These are phyloP conservation scores for Boletus rufocinnamomeus DNA, from an alignment of 768 basidiomycete genomes.

Conservation along the genomic window DNA sequence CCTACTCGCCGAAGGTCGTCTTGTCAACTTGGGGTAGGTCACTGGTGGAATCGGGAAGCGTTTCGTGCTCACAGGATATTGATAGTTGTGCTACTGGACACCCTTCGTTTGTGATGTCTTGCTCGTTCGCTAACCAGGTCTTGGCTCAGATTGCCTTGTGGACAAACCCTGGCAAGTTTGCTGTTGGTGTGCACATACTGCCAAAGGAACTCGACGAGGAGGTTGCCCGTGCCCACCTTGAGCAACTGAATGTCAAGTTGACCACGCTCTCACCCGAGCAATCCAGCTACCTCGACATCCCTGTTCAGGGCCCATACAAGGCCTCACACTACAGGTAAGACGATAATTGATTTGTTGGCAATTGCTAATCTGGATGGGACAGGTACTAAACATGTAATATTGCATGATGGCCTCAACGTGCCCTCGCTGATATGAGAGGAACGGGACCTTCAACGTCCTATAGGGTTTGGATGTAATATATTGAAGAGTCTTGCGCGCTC, in stretches of 20 bases:
- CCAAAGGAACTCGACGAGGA: constrained; percentile 99
- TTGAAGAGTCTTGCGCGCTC: constrained; percentile 51
- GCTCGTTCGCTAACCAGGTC: constrained; percentile 98
- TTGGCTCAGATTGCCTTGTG: constrained; percentile 98
- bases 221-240: constrained; percentile 95
- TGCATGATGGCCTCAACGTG: constrained; percentile 75
- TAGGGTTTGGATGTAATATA: constrained; percentile 45
- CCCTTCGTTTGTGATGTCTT: constrained; percentile 99
- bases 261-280: constrained; percentile 73
- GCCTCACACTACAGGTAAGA: constrained; percentile 64
- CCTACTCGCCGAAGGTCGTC: constrained; percentile 97
- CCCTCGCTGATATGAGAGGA: constrained; percentile 60
- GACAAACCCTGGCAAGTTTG: constrained; percentile 90
- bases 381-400: constrained; percentile 34
- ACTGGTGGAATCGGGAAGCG: neutral
- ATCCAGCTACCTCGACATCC: constrained; percentile 90
- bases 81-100: constrained; percentile 93
- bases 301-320: constrained; percentile 80
- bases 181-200: constrained; percentile 96
- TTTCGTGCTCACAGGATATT: constrained; percentile 10
- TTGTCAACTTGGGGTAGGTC: constrained; percentile 93
- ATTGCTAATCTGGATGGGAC: constrained; percentile 2
- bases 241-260: constrained; percentile 91
- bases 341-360: neutral
- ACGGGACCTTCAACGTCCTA: constrained; percentile 71